phyloP scores from a whole-genome alignment of 192 early-diverging fungal genomes.

The Helicostylum pulchrum region DNA sequence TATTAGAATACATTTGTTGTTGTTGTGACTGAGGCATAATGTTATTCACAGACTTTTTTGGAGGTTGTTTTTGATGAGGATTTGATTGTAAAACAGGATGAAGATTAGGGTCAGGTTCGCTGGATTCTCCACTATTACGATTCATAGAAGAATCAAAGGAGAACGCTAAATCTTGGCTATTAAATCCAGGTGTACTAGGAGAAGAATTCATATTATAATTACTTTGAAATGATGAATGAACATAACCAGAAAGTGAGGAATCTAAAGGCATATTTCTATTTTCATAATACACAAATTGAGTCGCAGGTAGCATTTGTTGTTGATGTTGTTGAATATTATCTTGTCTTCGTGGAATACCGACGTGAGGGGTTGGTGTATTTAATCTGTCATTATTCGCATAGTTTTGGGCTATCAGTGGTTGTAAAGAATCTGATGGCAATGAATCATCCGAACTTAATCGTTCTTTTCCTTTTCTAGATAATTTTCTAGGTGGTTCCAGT shows the following conservation, averaged over 20 bases:
- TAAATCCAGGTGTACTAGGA: not conserved
- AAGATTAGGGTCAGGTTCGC: not conserved
- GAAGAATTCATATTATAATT: not conserved
- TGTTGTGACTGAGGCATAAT: not conserved
- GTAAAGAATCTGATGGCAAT: too few relatives aligned
- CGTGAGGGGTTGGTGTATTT: too few relatives aligned
- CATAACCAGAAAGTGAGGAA: slow-evolving; percentile 2
- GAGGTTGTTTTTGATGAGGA: not conserved
- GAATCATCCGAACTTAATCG: not conserved
- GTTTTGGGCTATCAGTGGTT: too few relatives aligned
- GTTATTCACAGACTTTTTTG: not conserved
- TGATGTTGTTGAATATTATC: too few relatives aligned
- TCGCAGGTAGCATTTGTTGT: not conserved
- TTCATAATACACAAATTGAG: slow-evolving; percentile 15
- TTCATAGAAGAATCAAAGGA: not conserved
- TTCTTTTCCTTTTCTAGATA: slow-evolving; percentile 1
- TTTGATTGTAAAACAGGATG: not conserved
- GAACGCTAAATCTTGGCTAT: not conserved
- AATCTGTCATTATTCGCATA: too few relatives aligned
- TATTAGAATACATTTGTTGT: not conserved
- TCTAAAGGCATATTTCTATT: not conserved
- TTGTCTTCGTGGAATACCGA: not conserved
- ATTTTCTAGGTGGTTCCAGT: not conserved
- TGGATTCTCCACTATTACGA: not conserved
- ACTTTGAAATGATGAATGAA: not conserved